Conservation (phyloP, 768 basidiomycete genomes). For the Clathrus columnatus region DNA sequence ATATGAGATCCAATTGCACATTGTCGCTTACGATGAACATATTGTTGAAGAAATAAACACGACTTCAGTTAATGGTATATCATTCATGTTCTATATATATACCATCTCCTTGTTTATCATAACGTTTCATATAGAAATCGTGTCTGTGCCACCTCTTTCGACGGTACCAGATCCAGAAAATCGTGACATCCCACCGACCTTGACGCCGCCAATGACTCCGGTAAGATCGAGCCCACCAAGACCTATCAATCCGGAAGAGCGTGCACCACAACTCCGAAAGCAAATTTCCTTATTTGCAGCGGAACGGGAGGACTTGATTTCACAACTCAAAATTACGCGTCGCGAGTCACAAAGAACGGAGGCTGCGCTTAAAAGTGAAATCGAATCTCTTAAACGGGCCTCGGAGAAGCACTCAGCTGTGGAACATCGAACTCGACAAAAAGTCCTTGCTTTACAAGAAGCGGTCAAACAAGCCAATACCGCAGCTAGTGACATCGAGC, state of each 20-base stretch:
- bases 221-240: conserved; percentile 19
- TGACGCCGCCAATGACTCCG: conserved; percentile 15
- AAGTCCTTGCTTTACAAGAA: conserved; percentile 80
- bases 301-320: conserved; percentile 60
- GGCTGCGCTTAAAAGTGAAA: conserved; percentile 71
- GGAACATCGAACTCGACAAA: conserved; percentile 79
- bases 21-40: conserved; percentile 52
- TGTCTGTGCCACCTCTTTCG: neutral
- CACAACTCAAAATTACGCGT: conserved; percentile 67
- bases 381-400: conserved; percentile 73
- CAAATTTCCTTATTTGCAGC: conserved; percentile 51
- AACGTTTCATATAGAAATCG: neutral
- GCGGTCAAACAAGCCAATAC: conserved; percentile 72
- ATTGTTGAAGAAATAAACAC: conserved; percentile 62
- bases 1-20: conserved; percentile 81
- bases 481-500: conserved; percentile 38
- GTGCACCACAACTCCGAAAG: conserved; percentile 54
- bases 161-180: conserved; percentile 8
- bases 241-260: conserved; percentile 55
- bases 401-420: conserved; percentile 68
- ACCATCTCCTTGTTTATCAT: neutral
- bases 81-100: neutral
- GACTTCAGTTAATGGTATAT: conserved; percentile 10
- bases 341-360: conserved; percentile 80
- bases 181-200: conserved; percentile 11